A percentile compares a stretch with the other conserved stretches of the same genome.
phyloP scores from a whole-genome alignment of 306 rosid species.

The Gleditsia sinensis region DNA sequence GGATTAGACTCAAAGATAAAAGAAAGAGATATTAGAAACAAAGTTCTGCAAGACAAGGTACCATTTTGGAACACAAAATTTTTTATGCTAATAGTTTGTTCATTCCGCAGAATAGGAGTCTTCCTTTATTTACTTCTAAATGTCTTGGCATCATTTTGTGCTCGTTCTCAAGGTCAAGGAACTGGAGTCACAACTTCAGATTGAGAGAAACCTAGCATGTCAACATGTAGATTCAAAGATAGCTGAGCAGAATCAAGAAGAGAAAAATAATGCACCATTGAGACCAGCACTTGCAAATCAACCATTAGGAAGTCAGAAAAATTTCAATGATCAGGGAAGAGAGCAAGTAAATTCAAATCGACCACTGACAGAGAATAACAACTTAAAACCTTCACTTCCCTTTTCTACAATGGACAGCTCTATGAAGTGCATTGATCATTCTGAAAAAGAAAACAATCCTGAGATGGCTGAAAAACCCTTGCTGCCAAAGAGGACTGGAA shows the following conservation, averaged over 20 bases:
- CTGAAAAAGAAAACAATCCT: slow-evolving; percentile 90
- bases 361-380: slow-evolving; percentile 65
- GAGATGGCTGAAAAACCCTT: slow-evolving; percentile 53
- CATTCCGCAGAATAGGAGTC: neutral
- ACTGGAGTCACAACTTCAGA: slow-evolving; percentile 83
- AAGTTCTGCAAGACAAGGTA: slow-evolving; percentile 81
- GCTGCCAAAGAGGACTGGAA: slow-evolving; percentile 67
- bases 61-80: neutral
- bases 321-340: slow-evolving; percentile 55
- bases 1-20: slow-evolving; percentile 80
- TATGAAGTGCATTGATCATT: slow-evolving; percentile 53
- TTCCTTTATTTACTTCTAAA: neutral
- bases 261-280: slow-evolving; percentile 46
- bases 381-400: slow-evolving; percentile 47
- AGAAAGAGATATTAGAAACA: slow-evolving; percentile 67
- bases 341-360: slow-evolving; percentile 53
- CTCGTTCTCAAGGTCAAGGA: slow-evolving; percentile 69
- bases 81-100: neutral
- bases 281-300: slow-evolving; percentile 53
- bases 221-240: slow-evolving; percentile 90
- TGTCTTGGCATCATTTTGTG: slow-evolving; percentile 20
- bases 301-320: slow-evolving; percentile 58
- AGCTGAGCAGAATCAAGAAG: slow-evolving; percentile 90
- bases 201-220: slow-evolving; percentile 87
- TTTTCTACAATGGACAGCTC: slow-evolving; percentile 58